Evolutionary conservation across 2,329 filamentous ascomycete genomes (phyloP), one percentile per base, ranked within the genome.

Genomic region (Zymoseptoria brevis): DNA sequence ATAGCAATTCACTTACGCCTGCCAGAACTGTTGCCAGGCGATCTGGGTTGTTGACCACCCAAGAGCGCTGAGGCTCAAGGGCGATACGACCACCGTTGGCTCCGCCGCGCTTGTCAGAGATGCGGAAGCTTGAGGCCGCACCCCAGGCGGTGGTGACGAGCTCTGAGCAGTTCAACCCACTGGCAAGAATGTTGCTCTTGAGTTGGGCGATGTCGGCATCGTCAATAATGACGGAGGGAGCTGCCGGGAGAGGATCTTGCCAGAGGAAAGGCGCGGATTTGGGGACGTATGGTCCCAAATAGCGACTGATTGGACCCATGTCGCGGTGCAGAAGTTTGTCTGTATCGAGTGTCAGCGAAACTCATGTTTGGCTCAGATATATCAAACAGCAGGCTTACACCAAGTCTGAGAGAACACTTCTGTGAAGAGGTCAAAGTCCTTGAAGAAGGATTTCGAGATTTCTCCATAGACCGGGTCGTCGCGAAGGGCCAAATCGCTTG

Each of bases 61-160:
- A 92, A 73, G 83, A 77, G 67, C 84, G 84, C 76, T 88, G 85
- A 24, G 88, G 88, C 62, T 81, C 78, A 11, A 92, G 86, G 41
- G 87, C 85, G 68, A 92, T 89, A 67, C 88, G 88, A 13, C 83
- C 88, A 67, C 88, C 88, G 69, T 92, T 92, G 75, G 88, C 88
- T 70, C 88, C 88, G 66, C 88, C 88, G 65, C 88, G 88, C 83
- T 91, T 91, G 79, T 92, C 88, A 66, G 84, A 82, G 66, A 84
- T 82, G 62, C 87, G 87, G 84, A 87, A 90, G 30, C 85, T 87
- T 2, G 86, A 86, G 22, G 87, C 86, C 0, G 87, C 83, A 1
- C 83, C 84, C 83, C 85, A 90, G 24, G 87, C 87, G 8, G 81
- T 81, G 8, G 80, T 79, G 57, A 91, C 81, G 60, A 90, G 78